A percentile compares a stretch with the other conserved stretches of the same genome.
Evolutionary conservation across 2,329 filamentous ascomycete species (phyloP).

Genomic region (Sclerotinia minor): DNA sequence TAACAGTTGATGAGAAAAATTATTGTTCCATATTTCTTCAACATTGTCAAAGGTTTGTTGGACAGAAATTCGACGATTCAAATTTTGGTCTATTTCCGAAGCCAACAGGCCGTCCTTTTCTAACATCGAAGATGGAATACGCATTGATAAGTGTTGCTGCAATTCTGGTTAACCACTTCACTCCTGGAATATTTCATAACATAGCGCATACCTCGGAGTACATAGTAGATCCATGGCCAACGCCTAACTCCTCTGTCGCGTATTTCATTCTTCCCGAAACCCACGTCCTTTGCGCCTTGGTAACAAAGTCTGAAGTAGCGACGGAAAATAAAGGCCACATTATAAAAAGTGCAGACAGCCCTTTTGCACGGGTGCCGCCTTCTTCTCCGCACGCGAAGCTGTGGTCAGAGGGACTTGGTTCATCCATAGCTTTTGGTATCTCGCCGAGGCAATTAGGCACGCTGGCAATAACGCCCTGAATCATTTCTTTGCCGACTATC

Average conservation of each 20-base stretch:
- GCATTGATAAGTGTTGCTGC: neutral
- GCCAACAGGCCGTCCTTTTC: constrained; percentile 15
- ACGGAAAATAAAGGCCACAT: constrained; percentile 36
- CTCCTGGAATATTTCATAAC: neutral
- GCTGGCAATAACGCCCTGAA: constrained; percentile 59
- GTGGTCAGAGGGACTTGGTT: constrained; percentile 41
- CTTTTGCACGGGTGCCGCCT: constrained; percentile 27
- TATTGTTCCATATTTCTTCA: neutral
- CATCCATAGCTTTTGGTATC: constrained; percentile 37
- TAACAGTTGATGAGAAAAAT: constrained; percentile 1
- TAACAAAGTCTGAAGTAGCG: constrained; percentile 33
- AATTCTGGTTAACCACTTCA: neutral
- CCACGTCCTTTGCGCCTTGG: constrained; percentile 30
- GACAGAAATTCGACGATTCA: neutral
- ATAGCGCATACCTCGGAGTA: constrained; percentile 3
- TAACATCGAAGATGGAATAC: constrained; percentile 19
- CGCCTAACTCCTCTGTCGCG: constrained; percentile 33
- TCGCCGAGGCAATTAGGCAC: constrained; percentile 60
- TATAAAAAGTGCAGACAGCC: constrained; percentile 33
- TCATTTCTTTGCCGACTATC: constrained; percentile 51
- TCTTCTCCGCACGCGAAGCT: constrained; percentile 53
- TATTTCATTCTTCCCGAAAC: constrained; percentile 33
- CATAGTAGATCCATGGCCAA: constrained; percentile 30
- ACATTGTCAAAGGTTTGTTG: neutral
- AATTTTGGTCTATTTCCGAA: neutral